Base-by-base conservation (phyloP, 169 alveolate species). In the Theileria luwenshuni region DNA sequence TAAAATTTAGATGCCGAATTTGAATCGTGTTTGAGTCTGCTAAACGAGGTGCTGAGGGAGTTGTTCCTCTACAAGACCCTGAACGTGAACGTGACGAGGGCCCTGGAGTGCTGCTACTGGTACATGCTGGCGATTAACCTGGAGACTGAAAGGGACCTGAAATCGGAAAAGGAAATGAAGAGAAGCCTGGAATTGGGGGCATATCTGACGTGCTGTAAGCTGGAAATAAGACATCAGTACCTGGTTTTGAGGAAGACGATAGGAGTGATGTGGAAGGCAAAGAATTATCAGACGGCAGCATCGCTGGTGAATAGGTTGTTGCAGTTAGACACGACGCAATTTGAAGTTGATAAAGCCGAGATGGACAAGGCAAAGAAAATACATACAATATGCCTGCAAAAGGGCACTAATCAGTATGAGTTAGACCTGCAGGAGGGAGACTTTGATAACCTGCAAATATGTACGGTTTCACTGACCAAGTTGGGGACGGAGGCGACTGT, bases 261-360 rank as follows among this genome's bases (percentile, higher is more conserved):
- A 91, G 95, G 96, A n/a, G 76, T 92, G 33, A 90, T 92, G 41
- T 92, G 96, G 96, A 92, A 92, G 70, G 93, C 94, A 5, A 92
- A 91, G 33, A 92, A 92, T 63, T 92, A 88, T 68, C 79, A 63
- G n/a, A 91, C 94, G 0, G 92, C 96, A 17, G 93, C 92, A 13
- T 27, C 64, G 54, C 45, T 87, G 33, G 92, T 85, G 25, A 83
- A 60, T 25, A 74, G 93, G 35, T 71, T 87, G 25, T 25, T 87
- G 60, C 43, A 74, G 10, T 65, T 52, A 28, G 86, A 83, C 19
- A 87, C 72, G 13, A 30, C 86, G 33, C 27, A 52, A 43, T 62
- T 74, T 28, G 86, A 63, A 13, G 83, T 74, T n/a, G 84, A 74
- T 19, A 70, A 81, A 56, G 84, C 64, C 33, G 89, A 81, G 51